Conservation (phyloP, 495 filamentous ascomycete species). For the Thermothielavioides terrestris region DNA sequence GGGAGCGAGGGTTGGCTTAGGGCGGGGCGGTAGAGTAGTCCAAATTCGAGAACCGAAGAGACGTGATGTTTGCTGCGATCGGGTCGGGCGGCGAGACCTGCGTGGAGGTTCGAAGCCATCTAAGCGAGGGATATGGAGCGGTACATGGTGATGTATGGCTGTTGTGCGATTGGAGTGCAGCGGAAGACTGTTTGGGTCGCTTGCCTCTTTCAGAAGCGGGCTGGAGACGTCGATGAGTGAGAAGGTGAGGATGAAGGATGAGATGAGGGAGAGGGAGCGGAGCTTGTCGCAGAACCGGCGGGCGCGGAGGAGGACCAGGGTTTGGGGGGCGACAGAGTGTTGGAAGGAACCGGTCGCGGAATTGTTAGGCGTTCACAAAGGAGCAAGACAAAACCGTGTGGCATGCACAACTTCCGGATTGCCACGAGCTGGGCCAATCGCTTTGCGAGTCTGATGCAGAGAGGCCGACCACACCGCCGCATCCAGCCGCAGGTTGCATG, state of each 20-base stretch:
- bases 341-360: constrained; percentile 12
- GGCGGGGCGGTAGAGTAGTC: constrained; percentile 17
- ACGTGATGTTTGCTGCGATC: constrained; percentile 12
- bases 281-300: constrained; percentile 7
- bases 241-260: too few species aligned
- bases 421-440: constrained; percentile 1
- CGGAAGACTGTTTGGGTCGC: background rate
- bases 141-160: constrained; percentile 20
- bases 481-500: background rate
- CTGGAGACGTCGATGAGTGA: background rate
- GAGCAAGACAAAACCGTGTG: constrained; percentile 2
- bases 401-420: background rate
- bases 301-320: constrained; percentile 2
- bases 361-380: constrained; percentile 12
- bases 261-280: constrained; percentile 10
- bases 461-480: constrained; percentile 1
- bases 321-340: constrained; percentile 12
- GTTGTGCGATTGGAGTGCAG: constrained; percentile 7
- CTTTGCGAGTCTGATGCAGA: background rate
- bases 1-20: constrained; percentile 1
- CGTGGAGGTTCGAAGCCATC: constrained; percentile 26
- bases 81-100: constrained; percentile 13
- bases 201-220: background rate
- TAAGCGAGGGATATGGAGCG: constrained; percentile 16
- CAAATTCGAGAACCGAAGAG: constrained; percentile 25